Percentiles rank a stretch among this genome's conserved stretches.
Conservation (phyloP, 139 green algal species). For the Chlamydomonas incerta region DNA sequence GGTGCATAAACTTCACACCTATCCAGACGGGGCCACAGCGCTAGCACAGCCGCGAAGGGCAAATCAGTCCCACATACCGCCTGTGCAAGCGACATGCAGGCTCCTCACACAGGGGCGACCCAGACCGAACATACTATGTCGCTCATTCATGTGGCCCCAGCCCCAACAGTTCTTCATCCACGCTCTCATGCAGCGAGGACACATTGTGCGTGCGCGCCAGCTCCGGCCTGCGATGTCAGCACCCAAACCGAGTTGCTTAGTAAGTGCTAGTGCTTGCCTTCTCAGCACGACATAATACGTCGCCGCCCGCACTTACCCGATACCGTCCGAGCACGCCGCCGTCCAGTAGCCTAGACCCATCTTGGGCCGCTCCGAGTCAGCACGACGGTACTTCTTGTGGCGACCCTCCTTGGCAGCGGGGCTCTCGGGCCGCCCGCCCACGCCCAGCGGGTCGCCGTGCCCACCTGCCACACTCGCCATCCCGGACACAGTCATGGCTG, state of each 20-base stretch:
- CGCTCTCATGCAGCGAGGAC: constrained; percentile 27
- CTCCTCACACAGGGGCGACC: too few species aligned
- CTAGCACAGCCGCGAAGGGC: too few species aligned
- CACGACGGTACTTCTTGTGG: constrained; percentile 40
- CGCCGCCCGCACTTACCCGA: neutral
- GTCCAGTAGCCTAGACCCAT: constrained; percentile 26
- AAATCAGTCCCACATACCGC: too few species aligned
- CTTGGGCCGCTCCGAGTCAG: constrained; percentile 36
- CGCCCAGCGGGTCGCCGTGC: too few species aligned
- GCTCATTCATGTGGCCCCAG: neutral
- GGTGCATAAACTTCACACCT: too few species aligned
- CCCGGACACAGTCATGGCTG: neutral
- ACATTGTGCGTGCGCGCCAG: constrained; percentile 38
- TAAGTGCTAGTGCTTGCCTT: too few species aligned
- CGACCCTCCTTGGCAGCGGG: constrained; percentile 32
- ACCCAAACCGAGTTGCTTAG: too few species aligned
- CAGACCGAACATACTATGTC: too few species aligned
- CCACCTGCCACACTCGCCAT: neutral
- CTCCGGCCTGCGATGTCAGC: neutral
- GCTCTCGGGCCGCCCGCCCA: constrained; percentile 2
- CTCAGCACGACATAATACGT: too few species aligned
- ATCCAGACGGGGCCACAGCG: too few species aligned
- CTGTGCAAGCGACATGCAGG: too few species aligned
- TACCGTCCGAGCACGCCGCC: constrained; percentile 15
- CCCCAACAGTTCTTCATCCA: constrained; percentile 30